Conservation (phyloP, 129 eudicot species). For the Centaurea solstitialis region DNA sequence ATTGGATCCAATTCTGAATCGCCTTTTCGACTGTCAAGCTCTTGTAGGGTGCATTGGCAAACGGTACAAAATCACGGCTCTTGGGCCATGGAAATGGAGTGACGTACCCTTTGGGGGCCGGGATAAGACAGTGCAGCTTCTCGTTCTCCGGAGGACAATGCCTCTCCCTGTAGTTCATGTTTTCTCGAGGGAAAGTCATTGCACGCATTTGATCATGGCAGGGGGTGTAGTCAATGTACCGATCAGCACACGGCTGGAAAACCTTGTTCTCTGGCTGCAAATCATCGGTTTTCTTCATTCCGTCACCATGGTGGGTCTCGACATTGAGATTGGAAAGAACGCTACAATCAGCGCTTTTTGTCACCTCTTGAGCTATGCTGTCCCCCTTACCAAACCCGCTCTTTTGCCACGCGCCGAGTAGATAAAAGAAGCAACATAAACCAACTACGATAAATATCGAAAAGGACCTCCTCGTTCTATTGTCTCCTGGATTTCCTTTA, state of each 20-base stretch:
- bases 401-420: conserved; percentile 69
- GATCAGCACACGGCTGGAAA: conserved; percentile 50
- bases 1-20: conserved; percentile 72
- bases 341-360: conserved; percentile 59
- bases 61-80: conserved; percentile 70
- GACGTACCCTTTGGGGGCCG: conserved; percentile 73
- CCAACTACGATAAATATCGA: conserved; percentile 59
- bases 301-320: conserved; percentile 58
- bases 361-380: conserved; percentile 61
- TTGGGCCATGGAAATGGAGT: conserved; percentile 79
- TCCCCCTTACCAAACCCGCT: conserved; percentile 77
- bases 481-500: conserved; percentile 73
- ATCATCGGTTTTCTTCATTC: conserved; percentile 14
- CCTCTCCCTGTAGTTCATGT: conserved; percentile 65
- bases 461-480: conserved; percentile 45
- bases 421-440: conserved; percentile 61
- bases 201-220: conserved; percentile 77
- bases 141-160: conserved; percentile 65
- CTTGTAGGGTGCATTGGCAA: conserved; percentile 69
- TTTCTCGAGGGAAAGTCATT: conserved; percentile 70
- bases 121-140: conserved; percentile 62
- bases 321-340: conserved; percentile 50
- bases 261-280: conserved; percentile 22
- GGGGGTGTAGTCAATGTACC: conserved; percentile 61
- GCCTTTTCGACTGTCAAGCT: conserved; percentile 78